These are phyloP conservation scores for Pseudisothecium myosuroides DNA, from an alignment of 225 moss, liverwort and hornwort genomes.

Conservation along the genomic window DNA sequence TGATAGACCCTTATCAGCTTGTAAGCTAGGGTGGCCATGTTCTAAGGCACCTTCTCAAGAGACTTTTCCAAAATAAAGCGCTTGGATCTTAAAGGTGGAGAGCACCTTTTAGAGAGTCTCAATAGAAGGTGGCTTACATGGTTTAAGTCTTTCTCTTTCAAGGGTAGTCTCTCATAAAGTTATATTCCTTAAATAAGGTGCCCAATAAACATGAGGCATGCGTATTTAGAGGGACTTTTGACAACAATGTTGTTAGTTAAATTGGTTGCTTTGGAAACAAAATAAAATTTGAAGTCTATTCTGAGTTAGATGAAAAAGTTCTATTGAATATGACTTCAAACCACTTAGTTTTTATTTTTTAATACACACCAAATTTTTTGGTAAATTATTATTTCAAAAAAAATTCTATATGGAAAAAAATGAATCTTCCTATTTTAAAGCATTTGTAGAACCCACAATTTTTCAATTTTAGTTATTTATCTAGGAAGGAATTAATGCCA, in stretches of 20 bases:
- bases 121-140: neutral
- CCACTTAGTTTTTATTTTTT: neutral
- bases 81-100: rapidly evolving
- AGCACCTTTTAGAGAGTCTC: neutral
- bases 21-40: no score
- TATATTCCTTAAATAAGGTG: neutral
- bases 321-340: neutral
- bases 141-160: neutral
- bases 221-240: rapidly evolving
- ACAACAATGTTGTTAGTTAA: neutral
- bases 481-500: neutral
- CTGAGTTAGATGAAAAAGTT: neutral
- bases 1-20: no score
- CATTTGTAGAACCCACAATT: neutral
- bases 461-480: neutral
- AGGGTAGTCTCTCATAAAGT: neutral
- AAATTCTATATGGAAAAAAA: neutral
- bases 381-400: neutral
- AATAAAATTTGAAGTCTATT: neutral
- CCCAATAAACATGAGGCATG: neutral
- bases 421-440: neutral
- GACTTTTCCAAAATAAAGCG: neutral
- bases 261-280: neutral
- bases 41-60: no score
- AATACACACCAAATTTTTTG: rapidly evolving